Conservation (phyloP, 768 basidiomycete species). For the Gymnopilus junonius region DNA sequence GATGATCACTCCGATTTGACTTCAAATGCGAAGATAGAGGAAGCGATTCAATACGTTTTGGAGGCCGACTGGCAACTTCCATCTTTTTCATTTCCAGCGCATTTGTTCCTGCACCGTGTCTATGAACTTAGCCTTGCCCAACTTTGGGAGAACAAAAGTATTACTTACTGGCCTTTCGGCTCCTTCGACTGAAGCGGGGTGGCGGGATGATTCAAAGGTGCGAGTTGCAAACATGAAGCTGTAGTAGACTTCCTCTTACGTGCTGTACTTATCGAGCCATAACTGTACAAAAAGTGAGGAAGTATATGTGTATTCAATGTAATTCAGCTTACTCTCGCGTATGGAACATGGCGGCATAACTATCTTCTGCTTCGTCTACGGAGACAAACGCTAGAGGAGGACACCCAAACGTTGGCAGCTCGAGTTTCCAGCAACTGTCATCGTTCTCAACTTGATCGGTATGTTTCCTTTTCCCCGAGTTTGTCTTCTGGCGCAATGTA, state of each 20-base stretch:
- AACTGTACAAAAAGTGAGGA: neutral
- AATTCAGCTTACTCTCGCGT: constrained; percentile 9
- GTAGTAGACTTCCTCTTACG: neutral
- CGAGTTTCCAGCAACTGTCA: neutral
- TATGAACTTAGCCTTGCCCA: neutral
- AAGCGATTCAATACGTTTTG: neutral
- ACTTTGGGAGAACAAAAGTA: neutral
- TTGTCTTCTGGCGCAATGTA: neutral
- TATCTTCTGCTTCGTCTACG: constrained; percentile 28
- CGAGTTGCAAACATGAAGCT: neutral
- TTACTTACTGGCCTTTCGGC: neutral
- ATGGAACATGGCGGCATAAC: constrained; percentile 25
- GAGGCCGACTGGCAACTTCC: neutral
- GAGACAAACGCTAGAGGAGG: constrained; percentile 35
- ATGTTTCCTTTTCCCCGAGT: neutral
- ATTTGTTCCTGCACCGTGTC: neutral
- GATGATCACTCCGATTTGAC: neutral
- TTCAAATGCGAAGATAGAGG: neutral
- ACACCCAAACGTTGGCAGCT: constrained; percentile 13
- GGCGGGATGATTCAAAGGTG: neutral
- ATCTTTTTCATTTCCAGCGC: neutral
- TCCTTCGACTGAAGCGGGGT: neutral
- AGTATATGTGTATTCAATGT: neutral
- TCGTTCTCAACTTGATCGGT: neutral
- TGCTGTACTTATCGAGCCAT: no score